Evolutionary conservation across 176 grass and related monocot genomes (phyloP).

Genomic region (Poa annua): DNA sequence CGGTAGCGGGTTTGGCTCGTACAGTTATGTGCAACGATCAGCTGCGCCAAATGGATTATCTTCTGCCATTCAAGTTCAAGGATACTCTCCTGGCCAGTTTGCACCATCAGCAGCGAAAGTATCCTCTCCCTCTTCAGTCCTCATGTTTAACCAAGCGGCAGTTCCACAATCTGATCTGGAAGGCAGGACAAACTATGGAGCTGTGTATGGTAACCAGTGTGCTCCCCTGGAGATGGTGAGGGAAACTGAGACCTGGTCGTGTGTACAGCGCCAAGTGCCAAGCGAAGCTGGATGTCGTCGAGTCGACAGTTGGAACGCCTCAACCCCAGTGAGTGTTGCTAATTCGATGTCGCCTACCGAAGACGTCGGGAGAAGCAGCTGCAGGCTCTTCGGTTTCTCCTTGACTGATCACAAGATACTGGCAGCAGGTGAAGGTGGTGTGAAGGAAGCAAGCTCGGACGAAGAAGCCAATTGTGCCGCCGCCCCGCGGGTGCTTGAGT

Average conservation of each 20-base stretch:
- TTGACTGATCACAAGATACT: slow-evolving; percentile 59
- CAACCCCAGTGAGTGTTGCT: not conserved
- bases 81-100: slow-evolving; percentile 40
- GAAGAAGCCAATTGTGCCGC: not conserved
- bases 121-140: slow-evolving; percentile 72
- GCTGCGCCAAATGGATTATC: slow-evolving; percentile 14
- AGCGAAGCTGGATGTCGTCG: slow-evolving; percentile 35
- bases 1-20: slow-evolving; percentile 12
- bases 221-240: slow-evolving; percentile 12
- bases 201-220: slow-evolving; percentile 22
- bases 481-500: slow-evolving; percentile 40
- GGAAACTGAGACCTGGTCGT: slow-evolving; percentile 25
- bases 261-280: slow-evolving; percentile 19
- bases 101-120: slow-evolving; percentile 46
- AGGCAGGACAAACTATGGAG: slow-evolving; percentile 3
- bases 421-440: slow-evolving; percentile 39
- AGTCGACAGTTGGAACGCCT: slow-evolving; percentile 22
- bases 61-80: slow-evolving; percentile 28
- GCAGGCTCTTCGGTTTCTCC: slow-evolving; percentile 86
- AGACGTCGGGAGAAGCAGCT: slow-evolving; percentile 36
- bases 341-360: slow-evolving; percentile 23
- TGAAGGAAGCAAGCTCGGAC: slow-evolving; percentile 20
- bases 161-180: slow-evolving; percentile 22
- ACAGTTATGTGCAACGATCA: slow-evolving; percentile 37
- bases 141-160: slow-evolving; percentile 64